phyloP scores from a whole-genome alignment of 1,139 yeast genomes.

The Nakaseomyces sp. region DNA sequence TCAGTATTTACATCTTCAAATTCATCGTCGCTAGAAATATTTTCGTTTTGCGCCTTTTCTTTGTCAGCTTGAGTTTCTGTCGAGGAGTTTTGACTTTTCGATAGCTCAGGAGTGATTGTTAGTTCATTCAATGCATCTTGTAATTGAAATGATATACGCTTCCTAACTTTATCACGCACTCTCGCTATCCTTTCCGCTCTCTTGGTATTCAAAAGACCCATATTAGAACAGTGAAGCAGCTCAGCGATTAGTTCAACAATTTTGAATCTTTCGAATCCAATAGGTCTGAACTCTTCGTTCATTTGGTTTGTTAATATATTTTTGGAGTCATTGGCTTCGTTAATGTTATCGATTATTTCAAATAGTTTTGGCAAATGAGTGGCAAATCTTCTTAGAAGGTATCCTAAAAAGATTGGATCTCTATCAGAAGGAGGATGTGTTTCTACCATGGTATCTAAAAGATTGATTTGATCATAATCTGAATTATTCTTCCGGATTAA shows the following conservation, averaged over 20 bases:
- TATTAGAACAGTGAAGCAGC: constrained; percentile 88
- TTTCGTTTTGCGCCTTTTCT: background rate
- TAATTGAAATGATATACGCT: constrained; percentile 29
- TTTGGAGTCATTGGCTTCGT: constrained; percentile 9
- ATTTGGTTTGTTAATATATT: constrained; percentile 22
- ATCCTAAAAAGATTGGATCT: constrained; percentile 54
- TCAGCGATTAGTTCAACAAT: constrained; percentile 94
- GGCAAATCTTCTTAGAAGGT: constrained; percentile 31
- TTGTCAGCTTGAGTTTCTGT: background rate
- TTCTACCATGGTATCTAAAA: constrained; percentile 67
- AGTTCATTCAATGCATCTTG: constrained; percentile 33
- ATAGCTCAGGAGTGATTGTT: constrained; percentile 13
- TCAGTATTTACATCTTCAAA: constrained; percentile 8
- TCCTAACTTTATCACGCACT: constrained; percentile 66
- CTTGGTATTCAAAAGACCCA: constrained; percentile 84
- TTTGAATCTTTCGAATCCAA: constrained; percentile 92
- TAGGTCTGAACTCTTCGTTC: constrained; percentile 47
- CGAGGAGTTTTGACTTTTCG: background rate
- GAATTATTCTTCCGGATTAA: constrained; percentile 91
- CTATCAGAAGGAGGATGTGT: constrained; percentile 89
- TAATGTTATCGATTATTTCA: constrained; percentile 24
- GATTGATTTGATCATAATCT: constrained; percentile 86
- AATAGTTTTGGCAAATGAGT: constrained; percentile 38
- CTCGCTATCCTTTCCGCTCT: constrained; percentile 70
- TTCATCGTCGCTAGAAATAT: constrained; percentile 6